These are phyloP conservation scores for Sordariomycetes sp. DNA, from an alignment of 2,329 filamentous ascomycete genomes.

Conservation along the genomic window DNA sequence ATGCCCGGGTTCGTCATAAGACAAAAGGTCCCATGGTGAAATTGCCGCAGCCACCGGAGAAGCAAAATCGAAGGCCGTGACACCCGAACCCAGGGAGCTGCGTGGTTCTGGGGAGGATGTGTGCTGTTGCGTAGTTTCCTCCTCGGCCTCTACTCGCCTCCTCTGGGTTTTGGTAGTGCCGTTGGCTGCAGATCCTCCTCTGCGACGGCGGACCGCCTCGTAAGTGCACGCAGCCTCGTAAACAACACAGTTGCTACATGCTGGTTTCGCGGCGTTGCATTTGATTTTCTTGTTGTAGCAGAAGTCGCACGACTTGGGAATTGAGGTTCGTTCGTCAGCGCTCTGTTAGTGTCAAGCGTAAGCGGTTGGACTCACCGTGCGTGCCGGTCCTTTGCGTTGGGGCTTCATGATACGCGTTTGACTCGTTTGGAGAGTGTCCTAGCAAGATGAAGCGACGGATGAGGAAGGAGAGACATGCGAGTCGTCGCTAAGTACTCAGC, in stretches of 20 bases:
- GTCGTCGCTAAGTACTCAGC: no score
- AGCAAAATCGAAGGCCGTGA: neutral
- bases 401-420: neutral
- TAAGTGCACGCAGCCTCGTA: constrained; percentile 27
- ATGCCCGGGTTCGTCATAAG: neutral
- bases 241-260: constrained; percentile 30
- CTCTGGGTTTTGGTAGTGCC: neutral
- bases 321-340: neutral
- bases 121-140: neutral
- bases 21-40: neutral
- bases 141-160: neutral
- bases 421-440: neutral
- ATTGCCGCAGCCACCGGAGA: neutral
- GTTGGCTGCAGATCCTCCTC: constrained; percentile 3
- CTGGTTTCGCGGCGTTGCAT: constrained; percentile 30
- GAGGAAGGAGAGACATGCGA: neutral
- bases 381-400: neutral
- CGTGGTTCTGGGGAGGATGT: neutral
- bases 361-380: neutral
- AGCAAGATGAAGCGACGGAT: neutral
- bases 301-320: constrained; percentile 20
- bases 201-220: constrained; percentile 12
- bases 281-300: constrained; percentile 36
- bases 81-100: neutral
- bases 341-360: neutral